These are phyloP conservation scores for Pythium dissotocum DNA, from an alignment of 352 stramenopile genomes.

Conservation along the genomic window DNA sequence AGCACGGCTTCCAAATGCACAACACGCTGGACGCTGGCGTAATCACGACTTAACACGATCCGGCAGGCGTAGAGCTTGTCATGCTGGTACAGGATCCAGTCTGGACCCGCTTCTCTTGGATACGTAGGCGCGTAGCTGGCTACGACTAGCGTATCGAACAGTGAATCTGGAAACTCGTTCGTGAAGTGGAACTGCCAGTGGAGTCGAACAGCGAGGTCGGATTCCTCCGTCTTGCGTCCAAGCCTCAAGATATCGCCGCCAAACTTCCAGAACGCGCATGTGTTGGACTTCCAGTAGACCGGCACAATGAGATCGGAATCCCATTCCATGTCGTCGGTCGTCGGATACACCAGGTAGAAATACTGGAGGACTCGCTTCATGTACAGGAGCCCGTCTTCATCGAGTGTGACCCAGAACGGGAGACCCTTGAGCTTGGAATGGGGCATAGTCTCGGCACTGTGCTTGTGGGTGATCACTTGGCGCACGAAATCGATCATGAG, in stretches of 20 bases:
- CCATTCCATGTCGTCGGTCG: not conserved
- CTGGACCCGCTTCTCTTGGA: not conserved
- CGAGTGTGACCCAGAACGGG: not conserved
- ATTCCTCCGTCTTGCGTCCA: not conserved
- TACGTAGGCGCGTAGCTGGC: slow-evolving; percentile 8
- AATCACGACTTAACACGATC: not conserved
- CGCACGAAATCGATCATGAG: slow-evolving; percentile 22
- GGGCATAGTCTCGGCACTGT: not conserved
- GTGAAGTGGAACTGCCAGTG: slow-evolving; percentile 33
- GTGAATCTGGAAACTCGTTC: slow-evolving; percentile 19
- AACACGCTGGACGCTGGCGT: not conserved
- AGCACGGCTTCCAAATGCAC: slow-evolving; percentile 9
- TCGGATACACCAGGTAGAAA: slow-evolving; percentile 17
- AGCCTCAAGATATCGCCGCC: not conserved
- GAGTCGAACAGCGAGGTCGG: slow-evolving; percentile 1
- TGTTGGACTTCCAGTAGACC: slow-evolving; percentile 3
- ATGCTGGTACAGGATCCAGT: slow-evolving; percentile 8
- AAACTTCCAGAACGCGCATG: slow-evolving; percentile 2
- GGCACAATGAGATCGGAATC: slow-evolving; percentile 19
- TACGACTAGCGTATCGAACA: slow-evolving; percentile 32
- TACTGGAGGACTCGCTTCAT: slow-evolving; percentile 26
- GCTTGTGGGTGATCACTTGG: slow-evolving; percentile 8
- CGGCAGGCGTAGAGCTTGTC: slow-evolving; percentile 1
- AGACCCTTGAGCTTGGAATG: not conserved
- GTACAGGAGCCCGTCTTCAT: slow-evolving; percentile 7